Conservation (phyloP, 306 rosid species). For the Phaseolus lunatus region DNA sequence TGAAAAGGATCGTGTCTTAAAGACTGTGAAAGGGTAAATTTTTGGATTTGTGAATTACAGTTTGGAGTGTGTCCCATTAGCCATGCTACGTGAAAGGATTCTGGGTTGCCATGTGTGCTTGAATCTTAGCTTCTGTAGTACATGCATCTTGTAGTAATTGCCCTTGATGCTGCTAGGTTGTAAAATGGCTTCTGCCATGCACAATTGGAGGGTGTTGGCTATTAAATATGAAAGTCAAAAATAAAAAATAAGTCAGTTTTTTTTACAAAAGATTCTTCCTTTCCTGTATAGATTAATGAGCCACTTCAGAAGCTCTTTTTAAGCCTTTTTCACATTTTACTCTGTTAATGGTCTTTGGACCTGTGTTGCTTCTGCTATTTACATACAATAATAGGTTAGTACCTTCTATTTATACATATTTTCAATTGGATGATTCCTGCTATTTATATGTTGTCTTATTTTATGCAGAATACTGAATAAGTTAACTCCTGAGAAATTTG, state of each 20-base stretch:
- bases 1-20: constrained; percentile 90
- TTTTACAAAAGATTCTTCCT: background rate
- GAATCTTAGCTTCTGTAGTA: background rate
- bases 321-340: background rate
- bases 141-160: background rate
- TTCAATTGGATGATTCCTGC: background rate
- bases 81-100: constrained; percentile 11
- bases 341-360: background rate
- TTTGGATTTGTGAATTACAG: background rate
- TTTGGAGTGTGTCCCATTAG: background rate
- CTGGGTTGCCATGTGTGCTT: background rate
- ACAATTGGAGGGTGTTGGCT: background rate
- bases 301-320: background rate
- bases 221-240: background rate
- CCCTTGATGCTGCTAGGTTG: background rate
- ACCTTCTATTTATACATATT: background rate
- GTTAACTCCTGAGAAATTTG: constrained; percentile 88
- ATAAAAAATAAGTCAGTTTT: background rate
- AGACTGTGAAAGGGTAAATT: constrained; percentile 93
- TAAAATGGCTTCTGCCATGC: background rate
- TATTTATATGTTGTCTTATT: constrained; percentile 1
- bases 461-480: constrained; percentile 75
- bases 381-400: background rate
- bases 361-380: background rate
- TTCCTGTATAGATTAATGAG: background rate